Evolutionary conservation across 768 basidiomycete species (phyloP).

Genomic region (Trichaptum fuscoviolaceum): DNA sequence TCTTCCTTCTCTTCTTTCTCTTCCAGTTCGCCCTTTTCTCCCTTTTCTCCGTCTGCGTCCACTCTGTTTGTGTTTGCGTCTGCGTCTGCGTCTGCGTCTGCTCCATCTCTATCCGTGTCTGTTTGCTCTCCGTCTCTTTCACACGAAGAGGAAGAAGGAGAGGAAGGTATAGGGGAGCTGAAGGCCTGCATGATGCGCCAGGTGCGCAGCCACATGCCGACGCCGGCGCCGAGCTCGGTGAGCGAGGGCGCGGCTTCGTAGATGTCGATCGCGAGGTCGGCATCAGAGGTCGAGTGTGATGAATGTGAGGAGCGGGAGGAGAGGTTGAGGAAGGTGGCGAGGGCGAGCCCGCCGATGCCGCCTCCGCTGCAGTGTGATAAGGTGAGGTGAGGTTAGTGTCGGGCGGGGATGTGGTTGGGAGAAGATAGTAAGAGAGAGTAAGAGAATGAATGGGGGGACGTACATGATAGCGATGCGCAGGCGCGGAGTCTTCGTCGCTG

Average conservation of each 20-base stretch:
- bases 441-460: background rate
- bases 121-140: no score
- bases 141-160: background rate
- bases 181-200: conserved; percentile 22
- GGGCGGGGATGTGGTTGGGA: background rate
- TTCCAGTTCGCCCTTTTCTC: background rate
- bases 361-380: conserved; percentile 15
- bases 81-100: no score
- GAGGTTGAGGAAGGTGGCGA: conserved; percentile 21
- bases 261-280: conserved; percentile 26
- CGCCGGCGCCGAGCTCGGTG: conserved; percentile 26
- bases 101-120: no score
- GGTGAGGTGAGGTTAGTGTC: no score
- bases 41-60: no score
- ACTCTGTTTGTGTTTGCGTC: no score
- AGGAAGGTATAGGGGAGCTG: conserved; percentile 7
- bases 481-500: no score
- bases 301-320: background rate
- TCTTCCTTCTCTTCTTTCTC: background rate
- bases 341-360: conserved; percentile 26
- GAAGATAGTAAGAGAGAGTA: background rate
- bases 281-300: conserved; percentile 2
- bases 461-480: background rate
- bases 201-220: conserved; percentile 32
- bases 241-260: conserved; percentile 27